Evolutionary conservation across 225 moss, liverwort and hornwort species (phyloP).

Genomic region (Thuidium tamariscinum): DNA sequence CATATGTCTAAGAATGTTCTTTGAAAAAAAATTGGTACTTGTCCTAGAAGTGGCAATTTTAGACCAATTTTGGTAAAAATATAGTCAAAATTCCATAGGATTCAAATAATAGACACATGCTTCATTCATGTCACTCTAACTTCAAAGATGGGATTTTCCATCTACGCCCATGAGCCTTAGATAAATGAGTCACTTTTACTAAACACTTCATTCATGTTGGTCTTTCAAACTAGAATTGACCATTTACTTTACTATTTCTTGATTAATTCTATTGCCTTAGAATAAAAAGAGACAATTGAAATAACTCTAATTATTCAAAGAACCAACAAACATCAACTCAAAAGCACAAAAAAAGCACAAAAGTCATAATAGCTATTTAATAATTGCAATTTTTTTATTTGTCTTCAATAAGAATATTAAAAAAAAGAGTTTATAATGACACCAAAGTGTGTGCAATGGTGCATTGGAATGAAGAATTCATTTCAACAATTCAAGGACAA

Average conservation of each 20-base stretch:
- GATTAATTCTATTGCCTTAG: not conserved
- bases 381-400: not conserved
- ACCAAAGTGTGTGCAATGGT: not conserved
- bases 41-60: too few relatives aligned
- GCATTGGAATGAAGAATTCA: not conserved
- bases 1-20: too few relatives aligned
- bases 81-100: too few relatives aligned
- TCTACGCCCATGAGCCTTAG: not conserved
- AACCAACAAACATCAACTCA: not conserved
- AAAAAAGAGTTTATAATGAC: not conserved
- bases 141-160: not conserved
- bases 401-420: not conserved
- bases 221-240: rapidly evolving
- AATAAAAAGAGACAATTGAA: too few relatives aligned
- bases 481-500: not conserved
- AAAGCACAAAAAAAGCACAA: rapidly evolving
- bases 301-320: not conserved
- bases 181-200: not conserved
- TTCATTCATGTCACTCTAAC: too few relatives aligned
- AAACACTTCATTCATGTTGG: rapidly evolving
- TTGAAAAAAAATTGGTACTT: too few relatives aligned
- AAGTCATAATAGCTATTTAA: rapidly evolving
- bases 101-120: too few relatives aligned
- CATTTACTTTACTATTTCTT: not conserved
- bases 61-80: too few relatives aligned